Evolutionary conservation across 1,139 yeast species (phyloP), one percentile per base, ranked within the genome.

Genomic region (Scheffersomyces quercinus): DNA sequence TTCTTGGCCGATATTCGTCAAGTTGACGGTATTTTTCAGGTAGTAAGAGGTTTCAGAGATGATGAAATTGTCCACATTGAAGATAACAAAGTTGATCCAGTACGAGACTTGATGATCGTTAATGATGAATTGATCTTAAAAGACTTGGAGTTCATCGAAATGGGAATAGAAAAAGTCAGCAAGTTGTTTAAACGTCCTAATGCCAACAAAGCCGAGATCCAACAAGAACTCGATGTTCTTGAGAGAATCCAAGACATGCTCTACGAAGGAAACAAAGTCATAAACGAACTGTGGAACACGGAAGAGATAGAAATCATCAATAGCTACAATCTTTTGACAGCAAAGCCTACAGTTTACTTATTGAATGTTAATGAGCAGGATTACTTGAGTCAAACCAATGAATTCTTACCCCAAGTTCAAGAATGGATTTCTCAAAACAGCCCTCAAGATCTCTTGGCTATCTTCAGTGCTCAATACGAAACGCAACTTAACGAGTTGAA

Each of bases 41-140:
- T 85, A 32, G 85, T 85, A 0, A 64, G 93, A 47, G 89, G 85
- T 0, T 85, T 85, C 55, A 64, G 70, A 35, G 80, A 82, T 55
- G 83, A 79, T n/a, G 88, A 83, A 35, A 82, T 85, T 44, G 80
- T 85, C 3, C 91, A 85, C 60, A 75, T 85, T 32, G 91, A 85
- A 54, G 76, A 81, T 7, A 67, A 68, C 34, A 75, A 77, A 11
- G 76, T 71, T n/a, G 83, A 85, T 58, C 90, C 93, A 0, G 74
- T 81, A 0, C 64, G 91, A 55, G 93, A 85, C 62, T 62, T 84
- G 54, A 75, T 75, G 29, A 79, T 85, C 45, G 90, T 85, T 9
- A 80, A 79, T 50, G 91, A 85, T 60, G 93, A 85, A 62, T 66
- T 85, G 48, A 70, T 85, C n/a, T 62, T 85, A 42, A 85, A 85